Base-by-base conservation (phyloP, 208 protist species). In the Trypanosoma avium region DNA sequence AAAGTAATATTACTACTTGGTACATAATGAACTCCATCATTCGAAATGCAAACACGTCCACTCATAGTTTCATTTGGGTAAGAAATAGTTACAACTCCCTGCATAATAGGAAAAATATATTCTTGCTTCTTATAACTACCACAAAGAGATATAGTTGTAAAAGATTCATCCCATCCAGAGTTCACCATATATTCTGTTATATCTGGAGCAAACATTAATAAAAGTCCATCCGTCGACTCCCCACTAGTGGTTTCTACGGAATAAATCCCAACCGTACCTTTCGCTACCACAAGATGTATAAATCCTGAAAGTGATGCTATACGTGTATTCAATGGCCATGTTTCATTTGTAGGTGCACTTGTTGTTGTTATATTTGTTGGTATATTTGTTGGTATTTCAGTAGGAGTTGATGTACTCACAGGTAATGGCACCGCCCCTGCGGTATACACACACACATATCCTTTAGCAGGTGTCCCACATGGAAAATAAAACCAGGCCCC, bases 51-150 rank as follows among this genome's bases (percentile, higher is more conserved):
- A 4, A 92, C 73, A 49, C 80, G 77, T 32, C 86, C 86, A 0
- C 84, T 55, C 62, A 78, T 76, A 38, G 47, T 75, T 29, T 70
- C 26, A 48, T 30, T 52, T 21, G 36, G 40, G 68, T 90, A 81
- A 27, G 32, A 40, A 36, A 87, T 75, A 36, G 75, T 84, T 21
- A 89, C 38, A 19, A 70, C 62, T 47, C 54, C 61, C 24, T 43
- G 32, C n/a, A 75, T 68, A 0, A 79, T 70, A 15, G 67, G 56
- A 49, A 61, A 66, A 35, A 89, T 79, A 57, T 81, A 69, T 4
- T 73, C 67, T 61, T 92, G 82, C 33, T 87, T 77, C 70, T 89
- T 92, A 53, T 73, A 80, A n/a, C 75, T 75, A 0, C 70, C 78
- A 60, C 86, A 92, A 30, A 75, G 75, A 5, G 76, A 80, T 21